Conservation (phyloP, 78 protist genomes). For the Guillardia theta region DNA sequence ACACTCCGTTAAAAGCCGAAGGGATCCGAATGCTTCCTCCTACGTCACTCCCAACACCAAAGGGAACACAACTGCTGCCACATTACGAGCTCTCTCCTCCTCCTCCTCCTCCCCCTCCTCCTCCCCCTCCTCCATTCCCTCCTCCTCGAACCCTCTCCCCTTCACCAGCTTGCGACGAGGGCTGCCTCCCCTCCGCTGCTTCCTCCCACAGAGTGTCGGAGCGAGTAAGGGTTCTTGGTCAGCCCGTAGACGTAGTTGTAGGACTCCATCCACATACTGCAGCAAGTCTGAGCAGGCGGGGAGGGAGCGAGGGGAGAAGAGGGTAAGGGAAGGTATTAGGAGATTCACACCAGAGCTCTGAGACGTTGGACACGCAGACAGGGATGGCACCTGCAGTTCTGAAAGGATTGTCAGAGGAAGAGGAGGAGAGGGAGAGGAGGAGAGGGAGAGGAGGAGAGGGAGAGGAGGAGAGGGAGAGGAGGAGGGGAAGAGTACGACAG, state of each 20-base stretch:
- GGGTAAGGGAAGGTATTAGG: too few species aligned
- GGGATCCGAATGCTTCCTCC: background rate
- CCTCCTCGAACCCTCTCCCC: background rate
- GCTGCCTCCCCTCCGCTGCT: background rate
- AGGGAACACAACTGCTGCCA: too few species aligned
- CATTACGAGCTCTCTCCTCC: too few species aligned
- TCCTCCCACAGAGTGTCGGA: background rate
- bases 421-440: background rate
- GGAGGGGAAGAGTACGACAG: background rate
- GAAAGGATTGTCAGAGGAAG: background rate
- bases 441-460: background rate
- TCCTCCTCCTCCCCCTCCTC: too few species aligned
- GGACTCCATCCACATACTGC: too few species aligned
- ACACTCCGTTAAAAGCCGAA: background rate
- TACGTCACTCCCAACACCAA: too few species aligned
- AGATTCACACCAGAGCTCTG: conserved; percentile 2
- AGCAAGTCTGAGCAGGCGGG: too few species aligned
- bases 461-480: background rate
- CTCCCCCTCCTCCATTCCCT: background rate
- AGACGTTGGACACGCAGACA: background rate
- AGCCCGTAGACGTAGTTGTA: background rate
- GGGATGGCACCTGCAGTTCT: background rate
- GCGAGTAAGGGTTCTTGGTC: background rate
- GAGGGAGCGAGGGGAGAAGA: too few species aligned
- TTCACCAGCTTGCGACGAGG: background rate